A percentile compares a stretch with the other conserved stretches of the same genome.
Evolutionary conservation across 2,329 filamentous ascomycete genomes (phyloP).

Genomic region (Apiospora phragmitis): DNA sequence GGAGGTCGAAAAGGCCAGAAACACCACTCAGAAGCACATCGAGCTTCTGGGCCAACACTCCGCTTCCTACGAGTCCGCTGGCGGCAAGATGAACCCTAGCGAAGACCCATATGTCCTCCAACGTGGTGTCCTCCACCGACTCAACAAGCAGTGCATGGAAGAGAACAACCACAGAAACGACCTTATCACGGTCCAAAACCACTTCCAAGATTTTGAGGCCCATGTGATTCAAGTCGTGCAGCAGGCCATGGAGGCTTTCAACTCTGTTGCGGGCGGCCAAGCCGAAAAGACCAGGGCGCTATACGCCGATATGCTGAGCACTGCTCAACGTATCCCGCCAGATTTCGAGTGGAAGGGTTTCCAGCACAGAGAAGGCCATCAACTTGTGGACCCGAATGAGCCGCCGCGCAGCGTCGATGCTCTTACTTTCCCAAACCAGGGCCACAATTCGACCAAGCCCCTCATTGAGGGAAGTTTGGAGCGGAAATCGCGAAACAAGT

Average conservation of each 20-base stretch:
- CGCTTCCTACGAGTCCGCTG: conserved; percentile 74
- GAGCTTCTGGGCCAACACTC: conserved; percentile 88
- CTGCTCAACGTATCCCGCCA: conserved; percentile 72
- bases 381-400: conserved; percentile 76
- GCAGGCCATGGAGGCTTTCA: conserved; percentile 79
- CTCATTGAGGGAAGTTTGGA: conserved; percentile 87
- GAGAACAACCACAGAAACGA: conserved; percentile 97
- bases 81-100: conserved; percentile 66
- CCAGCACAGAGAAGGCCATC: conserved; percentile 65
- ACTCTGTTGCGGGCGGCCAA: conserved; percentile 76
- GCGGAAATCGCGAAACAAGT: conserved; percentile 86
- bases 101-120: conserved; percentile 90
- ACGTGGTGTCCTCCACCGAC: conserved; percentile 76
- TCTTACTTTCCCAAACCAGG: conserved; percentile 85
- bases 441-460: conserved; percentile 76
- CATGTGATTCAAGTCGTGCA: conserved; percentile 85
- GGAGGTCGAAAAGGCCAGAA: conserved; percentile 86
- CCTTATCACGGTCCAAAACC: conserved; percentile 85
- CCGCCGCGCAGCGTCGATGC: conserved; percentile 72
- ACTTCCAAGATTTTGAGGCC: conserved; percentile 83
- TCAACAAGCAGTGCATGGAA: conserved; percentile 88
- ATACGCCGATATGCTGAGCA: conserved; percentile 80
- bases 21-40: conserved; percentile 89
- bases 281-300: conserved; percentile 78
- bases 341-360: conserved; percentile 96